A percentile compares a stretch with the other conserved stretches of the same genome.
phyloP scores from a whole-genome alignment of 257 asterid species.

The Solanum rostratum region DNA sequence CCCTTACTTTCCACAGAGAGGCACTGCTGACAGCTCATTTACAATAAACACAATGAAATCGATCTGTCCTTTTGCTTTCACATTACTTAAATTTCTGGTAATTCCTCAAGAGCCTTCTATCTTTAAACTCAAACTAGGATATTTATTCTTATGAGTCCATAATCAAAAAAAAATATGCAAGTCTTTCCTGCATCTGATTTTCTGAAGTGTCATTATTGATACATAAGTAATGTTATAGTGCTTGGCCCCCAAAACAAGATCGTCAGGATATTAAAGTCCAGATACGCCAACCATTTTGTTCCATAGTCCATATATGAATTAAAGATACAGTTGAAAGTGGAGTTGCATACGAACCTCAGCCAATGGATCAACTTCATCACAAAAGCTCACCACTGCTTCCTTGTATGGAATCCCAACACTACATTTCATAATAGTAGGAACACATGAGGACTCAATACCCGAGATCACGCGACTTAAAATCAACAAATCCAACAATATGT shows the following conservation, averaged over 20 bases:
- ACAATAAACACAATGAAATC: background rate
- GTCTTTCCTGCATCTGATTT: background rate
- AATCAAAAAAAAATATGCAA: background rate
- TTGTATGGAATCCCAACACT: slow-evolving; percentile 69
- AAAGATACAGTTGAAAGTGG: background rate
- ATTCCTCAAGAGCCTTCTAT: background rate
- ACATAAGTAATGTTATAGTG: background rate
- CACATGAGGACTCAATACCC: background rate
- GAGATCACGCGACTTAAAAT: background rate
- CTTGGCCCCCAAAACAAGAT: background rate
- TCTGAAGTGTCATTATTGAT: background rate
- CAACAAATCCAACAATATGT: background rate
- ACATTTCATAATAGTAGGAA: slow-evolving; percentile 5
- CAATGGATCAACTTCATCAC: slow-evolving; percentile 60
- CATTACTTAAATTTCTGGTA: background rate
- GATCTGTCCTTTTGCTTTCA: background rate
- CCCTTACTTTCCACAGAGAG: background rate
- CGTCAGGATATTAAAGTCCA: background rate
- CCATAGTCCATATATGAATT: background rate
- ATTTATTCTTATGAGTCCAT: background rate
- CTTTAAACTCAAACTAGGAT: background rate
- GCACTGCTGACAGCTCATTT: background rate
- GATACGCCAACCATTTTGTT: background rate
- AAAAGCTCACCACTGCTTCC: slow-evolving; percentile 45
- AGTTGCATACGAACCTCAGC: slow-evolving; percentile 34